Evolutionary conservation across 176 grass and related monocot genomes (phyloP).

Genomic region (Ampelocalamus luodianensis): DNA sequence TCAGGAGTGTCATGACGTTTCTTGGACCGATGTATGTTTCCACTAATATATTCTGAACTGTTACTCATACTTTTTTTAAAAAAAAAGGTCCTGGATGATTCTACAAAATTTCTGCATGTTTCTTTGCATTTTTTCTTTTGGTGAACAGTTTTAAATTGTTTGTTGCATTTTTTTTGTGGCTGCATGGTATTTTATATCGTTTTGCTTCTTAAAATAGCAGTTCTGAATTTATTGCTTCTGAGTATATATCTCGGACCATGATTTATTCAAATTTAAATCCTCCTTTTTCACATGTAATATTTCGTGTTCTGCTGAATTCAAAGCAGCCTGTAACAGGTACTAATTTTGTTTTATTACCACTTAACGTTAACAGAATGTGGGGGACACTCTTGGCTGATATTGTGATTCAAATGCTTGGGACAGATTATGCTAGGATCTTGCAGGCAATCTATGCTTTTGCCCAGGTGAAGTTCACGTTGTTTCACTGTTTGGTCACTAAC

Average conservation of each 20-base stretch:
- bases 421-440: constrained; percentile 92
- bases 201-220: neutral
- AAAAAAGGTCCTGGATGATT: neutral
- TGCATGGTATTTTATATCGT: neutral
- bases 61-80: neutral
- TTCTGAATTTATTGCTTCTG: constrained; percentile 7
- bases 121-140: neutral
- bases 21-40: constrained; percentile 83
- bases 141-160: neutral
- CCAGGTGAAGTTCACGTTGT: constrained; percentile 60
- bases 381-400: constrained; percentile 94
- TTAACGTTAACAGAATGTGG: constrained; percentile 78
- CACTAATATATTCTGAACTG: constrained; percentile 33
- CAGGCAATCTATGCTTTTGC: constrained; percentile 91
- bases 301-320: neutral
- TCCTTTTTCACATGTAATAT: neutral
- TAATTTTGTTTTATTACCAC: neutral
- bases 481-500: neutral
- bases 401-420: constrained; percentile 96
- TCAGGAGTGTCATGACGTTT: constrained; percentile 83
- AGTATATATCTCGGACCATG: constrained; percentile 12
- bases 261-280: neutral
- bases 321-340: neutral
- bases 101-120: neutral
- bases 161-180: neutral